A percentile compares a stretch with the other conserved stretches of the same genome.
phyloP scores from a whole-genome alignment of 2,329 filamentous ascomycete species.

The Exophiala sideris region DNA sequence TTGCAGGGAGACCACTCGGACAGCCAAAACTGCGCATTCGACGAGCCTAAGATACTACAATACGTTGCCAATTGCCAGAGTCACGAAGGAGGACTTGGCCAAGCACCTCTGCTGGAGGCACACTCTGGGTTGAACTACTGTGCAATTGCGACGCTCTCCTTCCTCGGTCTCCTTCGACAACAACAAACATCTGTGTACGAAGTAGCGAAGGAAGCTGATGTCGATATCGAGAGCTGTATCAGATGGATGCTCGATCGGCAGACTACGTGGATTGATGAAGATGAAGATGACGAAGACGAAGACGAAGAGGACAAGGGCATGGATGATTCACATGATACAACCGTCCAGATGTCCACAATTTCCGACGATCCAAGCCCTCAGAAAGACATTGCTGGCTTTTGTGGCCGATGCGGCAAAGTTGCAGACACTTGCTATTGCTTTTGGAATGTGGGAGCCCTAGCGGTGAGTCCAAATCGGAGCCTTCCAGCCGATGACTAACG shows the following conservation, averaged over 20 bases:
- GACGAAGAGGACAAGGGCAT: conserved; percentile 9
- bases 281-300: conserved; percentile 40
- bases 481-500: conserved; percentile 15
- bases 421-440: conserved; percentile 95
- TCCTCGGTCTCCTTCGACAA: conserved; percentile 16
- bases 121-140: conserved; percentile 93
- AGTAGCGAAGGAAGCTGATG: conserved; percentile 35
- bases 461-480: conserved; percentile 34
- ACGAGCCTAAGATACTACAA: conserved; percentile 65
- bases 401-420: conserved; percentile 84
- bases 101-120: conserved; percentile 74
- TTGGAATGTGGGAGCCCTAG: conserved; percentile 72
- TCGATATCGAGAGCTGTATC: conserved; percentile 41
- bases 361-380: background rate
- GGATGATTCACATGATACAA: background rate
- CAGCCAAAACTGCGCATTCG: conserved; percentile 64
- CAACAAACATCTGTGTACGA: conserved; percentile 30
- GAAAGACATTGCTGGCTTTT: conserved; percentile 63
- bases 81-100: conserved; percentile 81
- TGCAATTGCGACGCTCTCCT: conserved; percentile 63
- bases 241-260: conserved; percentile 64
- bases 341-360: background rate
- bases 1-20: conserved; percentile 58
- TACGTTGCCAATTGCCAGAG: conserved; percentile 72
- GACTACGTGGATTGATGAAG: conserved; percentile 53